Percentiles rank a stretch among this genome's conserved stretches.
Conservation (phyloP, 257 asterid genomes). For the Nicotiana benthamiana region DNA sequence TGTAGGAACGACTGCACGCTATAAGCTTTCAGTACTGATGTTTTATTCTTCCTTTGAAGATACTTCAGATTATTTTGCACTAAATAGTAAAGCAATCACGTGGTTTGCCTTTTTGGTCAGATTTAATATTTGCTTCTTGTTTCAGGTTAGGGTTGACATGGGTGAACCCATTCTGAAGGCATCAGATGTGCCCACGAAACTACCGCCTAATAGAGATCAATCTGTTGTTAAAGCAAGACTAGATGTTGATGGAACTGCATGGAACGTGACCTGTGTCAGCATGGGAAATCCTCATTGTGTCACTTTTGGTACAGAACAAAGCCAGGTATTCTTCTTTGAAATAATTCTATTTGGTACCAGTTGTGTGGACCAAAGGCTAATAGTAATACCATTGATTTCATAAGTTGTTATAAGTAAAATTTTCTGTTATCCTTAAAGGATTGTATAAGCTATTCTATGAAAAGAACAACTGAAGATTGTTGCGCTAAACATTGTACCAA, state of each 20-base stretch:
- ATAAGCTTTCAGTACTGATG: background rate
- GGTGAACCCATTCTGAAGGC: conserved; percentile 89
- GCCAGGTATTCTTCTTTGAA: conserved; percentile 29
- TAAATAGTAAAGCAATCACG: background rate
- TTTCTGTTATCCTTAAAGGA: background rate
- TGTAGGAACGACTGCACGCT: background rate
- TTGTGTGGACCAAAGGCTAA: background rate
- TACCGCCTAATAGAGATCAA: conserved; percentile 52
- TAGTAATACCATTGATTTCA: background rate
- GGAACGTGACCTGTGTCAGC: conserved; percentile 85
- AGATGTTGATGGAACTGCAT: conserved; percentile 49
- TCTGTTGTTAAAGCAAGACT: conserved; percentile 56
- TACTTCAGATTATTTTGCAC: background rate
- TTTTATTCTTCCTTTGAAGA: background rate
- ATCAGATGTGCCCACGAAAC: conserved; percentile 78
- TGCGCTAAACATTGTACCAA: background rate
- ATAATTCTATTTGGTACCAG: background rate
- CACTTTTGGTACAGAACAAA: conserved; percentile 48
- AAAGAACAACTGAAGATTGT: background rate
- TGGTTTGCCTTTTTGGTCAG: background rate
- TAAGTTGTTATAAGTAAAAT: background rate
- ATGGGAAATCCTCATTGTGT: conserved; percentile 94
- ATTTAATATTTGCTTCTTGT: conserved; percentile 10
- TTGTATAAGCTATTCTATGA: background rate
- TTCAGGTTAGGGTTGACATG: conserved; percentile 90